Percentiles rank a stretch among this genome's conserved stretches.
Evolutionary conservation across 2,329 filamentous ascomycete species (phyloP).

Genomic region (Calonectria hawksworthii): DNA sequence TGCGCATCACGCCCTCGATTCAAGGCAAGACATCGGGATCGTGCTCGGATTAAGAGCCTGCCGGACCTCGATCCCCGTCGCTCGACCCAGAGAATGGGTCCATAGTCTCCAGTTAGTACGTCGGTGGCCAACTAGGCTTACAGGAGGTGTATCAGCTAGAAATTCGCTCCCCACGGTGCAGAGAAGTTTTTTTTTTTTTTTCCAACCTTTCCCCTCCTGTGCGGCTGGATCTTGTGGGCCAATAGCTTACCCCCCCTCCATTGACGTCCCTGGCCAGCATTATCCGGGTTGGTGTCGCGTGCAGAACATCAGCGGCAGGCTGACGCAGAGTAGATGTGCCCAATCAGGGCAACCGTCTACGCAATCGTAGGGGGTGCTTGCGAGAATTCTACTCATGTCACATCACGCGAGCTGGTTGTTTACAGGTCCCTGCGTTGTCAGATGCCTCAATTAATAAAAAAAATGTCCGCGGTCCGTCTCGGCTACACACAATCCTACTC

Average conservation of each 20-base stretch:
- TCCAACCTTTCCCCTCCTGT: constrained; percentile 19
- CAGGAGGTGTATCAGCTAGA: constrained; percentile 18
- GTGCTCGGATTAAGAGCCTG: constrained; percentile 11
- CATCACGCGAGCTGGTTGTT: constrained; percentile 33
- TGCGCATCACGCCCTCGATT: constrained; percentile 1
- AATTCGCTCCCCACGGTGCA: constrained; percentile 32
- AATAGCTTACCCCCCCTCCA: constrained; percentile 27
- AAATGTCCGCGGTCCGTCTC: not conserved
- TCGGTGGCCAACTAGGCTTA: constrained; percentile 20
- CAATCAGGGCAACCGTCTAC: not conserved
- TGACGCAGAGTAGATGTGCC: not conserved
- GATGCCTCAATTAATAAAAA: constrained; percentile 1
- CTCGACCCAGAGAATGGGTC: constrained; percentile 15
- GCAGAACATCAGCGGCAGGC: not conserved
- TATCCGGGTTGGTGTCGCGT: constrained; percentile 12
- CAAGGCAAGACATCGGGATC: constrained; percentile 11
- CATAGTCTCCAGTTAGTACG: constrained; percentile 6
- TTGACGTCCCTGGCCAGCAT: constrained; percentile 21
- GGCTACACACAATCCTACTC: not conserved
- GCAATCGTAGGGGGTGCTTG: not conserved
- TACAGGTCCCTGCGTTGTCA: constrained; percentile 7
- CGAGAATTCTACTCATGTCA: constrained; percentile 16
- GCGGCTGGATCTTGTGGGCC: constrained; percentile 18
- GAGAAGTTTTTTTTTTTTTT: constrained; percentile 38
- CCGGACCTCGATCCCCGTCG: constrained; percentile 10